A percentile compares a stretch with the other conserved stretches of the same genome.
Conservation (phyloP, 495 filamentous ascomycete genomes). For the Cercophora sp. region DNA sequence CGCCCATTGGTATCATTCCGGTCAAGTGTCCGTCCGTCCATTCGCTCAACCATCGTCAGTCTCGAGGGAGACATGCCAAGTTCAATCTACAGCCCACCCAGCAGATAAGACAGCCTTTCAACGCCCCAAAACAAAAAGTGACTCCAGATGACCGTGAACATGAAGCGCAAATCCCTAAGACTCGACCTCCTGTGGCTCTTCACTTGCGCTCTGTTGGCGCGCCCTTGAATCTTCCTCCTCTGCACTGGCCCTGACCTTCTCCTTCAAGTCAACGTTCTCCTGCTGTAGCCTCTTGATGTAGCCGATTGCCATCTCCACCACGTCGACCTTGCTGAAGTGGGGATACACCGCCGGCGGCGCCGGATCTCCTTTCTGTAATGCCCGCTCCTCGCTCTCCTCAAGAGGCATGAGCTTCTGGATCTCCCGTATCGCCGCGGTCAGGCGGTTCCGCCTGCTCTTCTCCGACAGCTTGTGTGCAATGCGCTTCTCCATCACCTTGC, state of each 20-base stretch:
- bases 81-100: too few relatives aligned
- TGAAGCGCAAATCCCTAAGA: too few relatives aligned
- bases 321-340: slow-evolving; percentile 29
- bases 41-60: too few relatives aligned
- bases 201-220: too few relatives aligned
- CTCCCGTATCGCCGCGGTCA: slow-evolving; percentile 29
- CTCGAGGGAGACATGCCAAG: too few relatives aligned
- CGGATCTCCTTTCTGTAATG: background rate
- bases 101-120: too few relatives aligned
- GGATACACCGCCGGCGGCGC: slow-evolving; percentile 8
- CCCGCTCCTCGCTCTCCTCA: background rate
- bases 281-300: slow-evolving; percentile 25
- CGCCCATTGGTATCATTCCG: too few relatives aligned
- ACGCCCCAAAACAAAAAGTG: too few relatives aligned
- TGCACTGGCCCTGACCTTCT: slow-evolving; percentile 25
- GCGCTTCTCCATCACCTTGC: slow-evolving; percentile 21
- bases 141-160: too few relatives aligned
- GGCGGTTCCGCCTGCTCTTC: slow-evolving; percentile 28
- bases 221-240: too few relatives aligned
- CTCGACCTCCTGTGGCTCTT: too few relatives aligned
- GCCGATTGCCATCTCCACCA: slow-evolving; percentile 30
- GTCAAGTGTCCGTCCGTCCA: too few relatives aligned
- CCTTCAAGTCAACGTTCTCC: slow-evolving; percentile 23
- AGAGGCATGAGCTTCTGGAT: slow-evolving; percentile 30
- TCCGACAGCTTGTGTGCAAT: slow-evolving; percentile 34